Conservation (phyloP, 495 filamentous ascomycete genomes). For the Massariosphaeria phaeospora region DNA sequence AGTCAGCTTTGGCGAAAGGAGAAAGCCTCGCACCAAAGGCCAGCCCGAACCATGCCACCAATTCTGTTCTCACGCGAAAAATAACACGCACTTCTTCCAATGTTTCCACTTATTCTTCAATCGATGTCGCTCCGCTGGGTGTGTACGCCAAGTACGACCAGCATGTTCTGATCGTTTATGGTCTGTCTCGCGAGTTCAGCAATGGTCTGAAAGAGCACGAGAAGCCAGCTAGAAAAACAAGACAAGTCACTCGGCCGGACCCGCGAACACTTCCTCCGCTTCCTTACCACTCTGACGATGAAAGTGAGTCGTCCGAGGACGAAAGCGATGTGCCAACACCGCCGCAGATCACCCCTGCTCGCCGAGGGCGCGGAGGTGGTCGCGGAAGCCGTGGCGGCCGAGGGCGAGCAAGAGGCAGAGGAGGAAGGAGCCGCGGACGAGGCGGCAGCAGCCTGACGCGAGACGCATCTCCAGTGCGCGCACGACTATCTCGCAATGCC, state of each 20-base stretch:
- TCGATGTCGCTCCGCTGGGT: neutral
- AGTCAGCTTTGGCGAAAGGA: conserved; percentile 23
- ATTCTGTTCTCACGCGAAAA: conserved; percentile 12
- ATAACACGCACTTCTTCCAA: conserved; percentile 27
- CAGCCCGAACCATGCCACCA: conserved; percentile 6
- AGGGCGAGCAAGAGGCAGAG: conserved; percentile 17
- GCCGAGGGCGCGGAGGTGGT: conserved; percentile 10
- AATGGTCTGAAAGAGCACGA: neutral
- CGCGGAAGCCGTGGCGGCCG: conserved; percentile 20
- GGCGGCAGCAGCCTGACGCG: neutral
- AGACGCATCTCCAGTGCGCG: conserved; percentile 13
- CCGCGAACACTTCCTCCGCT: neutral
- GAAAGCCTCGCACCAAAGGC: conserved; percentile 14
- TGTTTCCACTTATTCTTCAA: conserved; percentile 12
- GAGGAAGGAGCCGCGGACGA: conserved; percentile 2
- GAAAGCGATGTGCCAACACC: conserved; percentile 11
- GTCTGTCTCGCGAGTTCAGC: conserved; percentile 19
- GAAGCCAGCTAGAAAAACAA: neutral
- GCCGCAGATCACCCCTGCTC: neutral
- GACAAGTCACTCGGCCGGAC: neutral
- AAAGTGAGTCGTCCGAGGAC: neutral
- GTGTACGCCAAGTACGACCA: conserved; percentile 10
- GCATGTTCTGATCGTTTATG: conserved; percentile 17
- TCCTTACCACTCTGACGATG: neutral
- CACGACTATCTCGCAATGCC: conserved; percentile 21